Base-by-base conservation (phyloP, 78 protist genomes). In the Emiliania huxleyi region DNA sequence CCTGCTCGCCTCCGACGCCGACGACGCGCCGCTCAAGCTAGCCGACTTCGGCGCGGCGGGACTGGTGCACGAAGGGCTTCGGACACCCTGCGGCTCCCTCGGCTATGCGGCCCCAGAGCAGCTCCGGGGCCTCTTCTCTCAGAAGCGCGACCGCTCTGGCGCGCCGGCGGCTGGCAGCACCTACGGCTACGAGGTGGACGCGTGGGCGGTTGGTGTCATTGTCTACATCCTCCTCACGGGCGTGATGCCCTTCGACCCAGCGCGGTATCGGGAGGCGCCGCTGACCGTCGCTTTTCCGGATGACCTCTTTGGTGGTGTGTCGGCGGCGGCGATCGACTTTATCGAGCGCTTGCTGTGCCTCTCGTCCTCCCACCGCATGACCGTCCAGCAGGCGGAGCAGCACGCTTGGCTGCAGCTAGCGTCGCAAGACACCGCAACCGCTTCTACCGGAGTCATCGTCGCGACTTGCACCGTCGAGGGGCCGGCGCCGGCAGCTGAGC, bases 71-170 rank as follows among this genome's bases (percentile, higher is more conserved):
- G 42, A 69, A 15, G 4, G 22, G 37, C 18, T 37, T 44, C 19
- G 43, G 29, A 73, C 83, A 44, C 83, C 83, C 23, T 73, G 83
- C 83, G 83, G 83, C 42, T 73, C 83, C 3, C 38, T 73, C 6
- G 83, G 83, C 45, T 73, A 73, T 44, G 83, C 83, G 26, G 83
- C 83, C 44, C 83, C 83, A 0, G 83, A 73, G 83, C 83, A 73
- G 83, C 0, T 73, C 29, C 43, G 25, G 8, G 18, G 12, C 18
- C 43, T 11, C 55, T 12, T 4, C 55, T 12, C 23, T 48, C 23
- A 48, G 23, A 48, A 11, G 23, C 23, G 55, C 55, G 11, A 48
- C 55, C 4, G 55, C 55, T 4, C 4, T 12, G 11, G 55, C 55
- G n/a, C n/a, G n/a, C n/a, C n/a, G n/a, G 75, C 11, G n/a, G 75